phyloP scores from a whole-genome alignment of 352 stramenopile species.

The Pythium aquatile region DNA sequence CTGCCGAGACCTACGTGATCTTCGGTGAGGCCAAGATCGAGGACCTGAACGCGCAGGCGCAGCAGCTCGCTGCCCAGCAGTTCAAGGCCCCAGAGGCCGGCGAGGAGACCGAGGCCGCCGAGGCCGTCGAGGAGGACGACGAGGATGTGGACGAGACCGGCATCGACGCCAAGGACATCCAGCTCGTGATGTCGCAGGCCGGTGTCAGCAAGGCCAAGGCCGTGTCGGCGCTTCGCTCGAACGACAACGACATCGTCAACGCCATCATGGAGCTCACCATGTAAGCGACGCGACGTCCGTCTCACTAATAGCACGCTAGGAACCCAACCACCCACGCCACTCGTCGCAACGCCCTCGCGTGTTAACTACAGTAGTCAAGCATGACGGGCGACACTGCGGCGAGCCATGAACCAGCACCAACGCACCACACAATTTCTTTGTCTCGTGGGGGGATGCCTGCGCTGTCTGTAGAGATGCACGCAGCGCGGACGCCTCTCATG shows the following conservation, averaged over 20 bases:
- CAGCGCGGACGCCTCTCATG: background rate
- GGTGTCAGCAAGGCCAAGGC: slow-evolving; percentile 94
- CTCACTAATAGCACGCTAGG: slow-evolving; percentile 30
- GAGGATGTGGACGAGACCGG: slow-evolving; percentile 94
- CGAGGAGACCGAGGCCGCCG: slow-evolving; percentile 35
- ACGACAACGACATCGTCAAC: slow-evolving; percentile 99
- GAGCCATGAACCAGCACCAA: slow-evolving; percentile 29
- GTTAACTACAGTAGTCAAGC: background rate
- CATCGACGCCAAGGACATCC: slow-evolving; percentile 98
- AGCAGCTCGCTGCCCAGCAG: slow-evolving; percentile 89
- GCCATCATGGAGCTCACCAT: slow-evolving; percentile 99
- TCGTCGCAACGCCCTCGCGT: background rate
- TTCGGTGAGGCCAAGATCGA: slow-evolving; percentile 99
- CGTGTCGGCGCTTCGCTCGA: slow-evolving; percentile 96
- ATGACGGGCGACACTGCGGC: too few species aligned
- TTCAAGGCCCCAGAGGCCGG: slow-evolving; percentile 80
- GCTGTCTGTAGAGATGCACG: background rate
- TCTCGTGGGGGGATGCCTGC: background rate
- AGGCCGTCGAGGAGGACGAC: slow-evolving; percentile 69
- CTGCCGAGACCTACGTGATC: slow-evolving; percentile 95
- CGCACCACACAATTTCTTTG: slow-evolving; percentile 10
- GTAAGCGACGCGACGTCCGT: slow-evolving; percentile 56
- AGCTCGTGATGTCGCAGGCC: slow-evolving; percentile 96
- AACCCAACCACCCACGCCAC: slow-evolving; percentile 24
- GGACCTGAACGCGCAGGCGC: slow-evolving; percentile 90